Base-by-base conservation (phyloP, 805 yeast genomes). In the Schwanniomyces vanrijiae region DNA sequence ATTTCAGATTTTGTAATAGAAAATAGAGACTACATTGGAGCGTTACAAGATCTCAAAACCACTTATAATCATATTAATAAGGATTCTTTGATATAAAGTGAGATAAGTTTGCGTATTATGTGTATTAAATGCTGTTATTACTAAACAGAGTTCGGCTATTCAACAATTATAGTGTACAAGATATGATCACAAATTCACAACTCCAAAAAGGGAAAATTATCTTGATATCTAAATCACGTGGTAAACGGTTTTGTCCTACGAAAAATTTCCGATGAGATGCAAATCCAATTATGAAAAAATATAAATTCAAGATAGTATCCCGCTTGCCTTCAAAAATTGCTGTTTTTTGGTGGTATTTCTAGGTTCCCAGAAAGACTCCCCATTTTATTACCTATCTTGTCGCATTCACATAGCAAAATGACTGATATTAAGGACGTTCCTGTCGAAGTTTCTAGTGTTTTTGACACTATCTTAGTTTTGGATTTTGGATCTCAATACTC, bases 401-500 rank as follows among this genome's bases (percentile, higher is more conserved):
- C 43, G 7, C 18, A 40, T 14, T 40, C 25, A 40, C n/a, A 18
- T 19, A 28, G 25, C 22, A 25, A 43, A 21, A 44, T 44, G 46
- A 13, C 42, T 16, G 42, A 22, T 11, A 28, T 43, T 21, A 57
- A 56, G 42, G 74, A 71, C 54, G 73, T 68, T 51, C 76, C 76
- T 42, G 59, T 71, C 56, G 79, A 89, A 73, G 97, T 94, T 51
- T 82, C 96, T 59, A 81, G 81, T 59, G 90, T 88, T 51, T 94
- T 94, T 73, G 96, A 94, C 81, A 94, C 99, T 76, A 90, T 94
- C 58, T 80, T 94, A 75, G 97, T 94, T 68, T 81, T 94, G 66
- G 99, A 94, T 69, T 94, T 94, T 65, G 99, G 99, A 53, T 94
- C 99, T 51, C 99, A 94, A 76, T 94, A 94, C 76, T 89, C 97